Evolutionary conservation across 371 early-diverging fungal species (phyloP).

Genomic region (Mucor saturninus): DNA sequence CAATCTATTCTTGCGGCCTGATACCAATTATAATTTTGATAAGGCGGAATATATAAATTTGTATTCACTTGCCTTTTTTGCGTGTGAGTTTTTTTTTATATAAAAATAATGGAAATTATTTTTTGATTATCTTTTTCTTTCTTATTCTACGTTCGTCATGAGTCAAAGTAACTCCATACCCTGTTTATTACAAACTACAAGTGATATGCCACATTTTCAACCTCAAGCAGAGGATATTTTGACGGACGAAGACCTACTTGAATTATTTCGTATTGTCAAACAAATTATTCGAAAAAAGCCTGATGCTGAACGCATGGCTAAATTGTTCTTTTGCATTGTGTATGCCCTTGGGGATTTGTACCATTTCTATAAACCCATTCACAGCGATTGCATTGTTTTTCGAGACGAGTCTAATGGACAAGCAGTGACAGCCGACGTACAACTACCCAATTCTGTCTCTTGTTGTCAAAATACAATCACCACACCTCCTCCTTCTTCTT

Average conservation of each 20-base stretch:
- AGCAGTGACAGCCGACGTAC: constrained; percentile 20
- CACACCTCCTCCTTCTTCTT: not conserved
- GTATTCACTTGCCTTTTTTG: constrained; percentile 1
- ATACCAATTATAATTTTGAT: no score
- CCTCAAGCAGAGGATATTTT: constrained; percentile 55
- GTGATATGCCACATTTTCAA: constrained; percentile 19
- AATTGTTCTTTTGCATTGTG: constrained; percentile 49
- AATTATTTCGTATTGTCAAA: constrained; percentile 50
- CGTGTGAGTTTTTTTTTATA: constrained; percentile 2
- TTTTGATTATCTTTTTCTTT: not conserved
- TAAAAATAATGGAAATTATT: not conserved
- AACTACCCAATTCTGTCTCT: constrained; percentile 10
- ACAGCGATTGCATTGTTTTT: constrained; percentile 42
- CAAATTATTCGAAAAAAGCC: constrained; percentile 46
- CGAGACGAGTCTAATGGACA: constrained; percentile 24
- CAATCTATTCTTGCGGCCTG: no score
- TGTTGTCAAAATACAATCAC: constrained; percentile 23
- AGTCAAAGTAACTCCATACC: constrained; percentile 5
- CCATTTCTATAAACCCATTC: constrained; percentile 41
- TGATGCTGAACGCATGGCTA: constrained; percentile 44
- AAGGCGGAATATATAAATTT: no score
- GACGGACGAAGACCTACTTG: constrained; percentile 50
- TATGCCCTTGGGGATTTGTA: constrained; percentile 50
- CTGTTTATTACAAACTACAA: constrained; percentile 14
- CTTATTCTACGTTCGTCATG: constrained; percentile 2